These are phyloP conservation scores for Aspergillus udagawae DNA, from an alignment of 2,329 filamentous ascomycete genomes.

Conservation along the genomic window DNA sequence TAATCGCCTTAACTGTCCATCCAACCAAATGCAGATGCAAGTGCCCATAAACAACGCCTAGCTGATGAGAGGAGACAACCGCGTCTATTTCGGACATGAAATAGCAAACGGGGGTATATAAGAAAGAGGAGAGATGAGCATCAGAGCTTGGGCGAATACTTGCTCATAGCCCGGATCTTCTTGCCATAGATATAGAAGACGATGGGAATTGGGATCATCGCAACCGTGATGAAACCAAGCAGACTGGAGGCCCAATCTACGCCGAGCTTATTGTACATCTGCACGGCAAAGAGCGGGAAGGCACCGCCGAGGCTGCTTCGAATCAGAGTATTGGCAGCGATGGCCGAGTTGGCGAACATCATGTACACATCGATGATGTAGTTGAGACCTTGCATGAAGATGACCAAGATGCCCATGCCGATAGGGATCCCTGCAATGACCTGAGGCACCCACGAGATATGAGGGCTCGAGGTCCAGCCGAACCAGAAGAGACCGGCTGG, in stretches of 20 bases:
- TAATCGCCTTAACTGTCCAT: background rate
- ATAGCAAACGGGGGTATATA: background rate
- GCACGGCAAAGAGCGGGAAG: slow-evolving; percentile 26
- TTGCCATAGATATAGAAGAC: slow-evolving; percentile 46
- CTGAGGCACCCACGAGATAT: slow-evolving; percentile 44
- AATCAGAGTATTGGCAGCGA: slow-evolving; percentile 35
- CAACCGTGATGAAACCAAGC: slow-evolving; percentile 34
- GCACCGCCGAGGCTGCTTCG: slow-evolving; percentile 31
- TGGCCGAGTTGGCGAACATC: slow-evolving; percentile 36
- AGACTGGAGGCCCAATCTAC: slow-evolving; percentile 36
- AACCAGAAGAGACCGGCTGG: slow-evolving; percentile 48
- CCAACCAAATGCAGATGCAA: background rate
- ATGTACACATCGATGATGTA: slow-evolving; percentile 41
- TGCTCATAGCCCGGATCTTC: slow-evolving; percentile 42
- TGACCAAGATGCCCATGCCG: slow-evolving; percentile 41
- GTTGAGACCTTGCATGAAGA: slow-evolving; percentile 38
- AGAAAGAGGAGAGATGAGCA: background rate
- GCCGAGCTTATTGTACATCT: slow-evolving; percentile 35
- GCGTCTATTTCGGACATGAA: background rate
- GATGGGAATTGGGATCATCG: slow-evolving; percentile 44
- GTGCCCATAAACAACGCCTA: background rate
- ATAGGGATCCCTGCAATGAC: slow-evolving; percentile 41
- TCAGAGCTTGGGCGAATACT: slow-evolving; percentile 32
- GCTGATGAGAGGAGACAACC: background rate
- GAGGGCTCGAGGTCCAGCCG: slow-evolving; percentile 42